Base-by-base conservation (phyloP, 176 grass and related monocot species). In the Saccharum officinarum region DNA sequence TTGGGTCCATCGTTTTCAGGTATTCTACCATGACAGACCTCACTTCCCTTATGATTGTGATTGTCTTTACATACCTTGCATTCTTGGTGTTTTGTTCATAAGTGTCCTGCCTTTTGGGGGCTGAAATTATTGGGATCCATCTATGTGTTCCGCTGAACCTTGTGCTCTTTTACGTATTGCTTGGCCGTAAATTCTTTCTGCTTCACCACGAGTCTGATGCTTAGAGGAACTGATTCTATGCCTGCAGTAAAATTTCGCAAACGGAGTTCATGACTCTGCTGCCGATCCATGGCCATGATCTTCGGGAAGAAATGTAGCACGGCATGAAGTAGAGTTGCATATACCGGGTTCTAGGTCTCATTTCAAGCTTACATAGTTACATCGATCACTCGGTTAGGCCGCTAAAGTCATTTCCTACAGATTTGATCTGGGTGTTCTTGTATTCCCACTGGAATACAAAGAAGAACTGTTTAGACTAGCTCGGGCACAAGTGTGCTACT, bases 1-100 rank as follows among this genome's bases (percentile, higher is more conserved):
- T 0, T 42, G 20, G 49, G 28, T 16, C 36, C 59, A 15, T 37
- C 44, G 7, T 66, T 37, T 77, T 76, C 31, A 90, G 88, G 88
- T 90, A 89, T 23, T 9, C 0, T 65, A 88, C 25, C 7, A 72
- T 70, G 0, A 11, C 1, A 22, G 0, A 9, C 12, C 33, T 1
- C 16, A 1, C 45, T 30, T 30, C 0, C 42, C 31, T 46, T 75
- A 13, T 75, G 69, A 22, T 52, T 38, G 44, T 18, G 12, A 55
- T 55, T 52, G 49, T 6, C 15, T 28, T 3, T 9, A 7, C 40
- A 10, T 49, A 5, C 47, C 47, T 67, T 34, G 2, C 17, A 3
- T 20, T 76, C 16, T 18, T 2, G 8, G 8, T 36, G 15, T 2
- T 23, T 37, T 33, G 7, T 49, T 22, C 22, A 10, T 60, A 23